Conservation (phyloP, 2,329 filamentous ascomycete species). For the Seiridium unicorne region DNA sequence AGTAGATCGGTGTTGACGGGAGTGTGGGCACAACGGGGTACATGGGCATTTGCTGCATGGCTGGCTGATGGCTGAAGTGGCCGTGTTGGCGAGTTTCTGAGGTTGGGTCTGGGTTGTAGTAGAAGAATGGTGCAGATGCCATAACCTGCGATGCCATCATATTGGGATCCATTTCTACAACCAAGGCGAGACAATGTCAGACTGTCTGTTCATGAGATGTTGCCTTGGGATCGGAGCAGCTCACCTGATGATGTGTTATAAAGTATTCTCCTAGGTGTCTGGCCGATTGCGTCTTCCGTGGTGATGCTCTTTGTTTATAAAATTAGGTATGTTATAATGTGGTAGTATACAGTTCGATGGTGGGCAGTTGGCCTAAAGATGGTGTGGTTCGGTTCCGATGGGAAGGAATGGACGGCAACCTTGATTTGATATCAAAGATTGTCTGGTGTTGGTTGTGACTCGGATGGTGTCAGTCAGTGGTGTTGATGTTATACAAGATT, state of each 20-base stretch:
- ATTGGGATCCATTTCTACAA: slow-evolving; percentile 61
- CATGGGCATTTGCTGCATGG: slow-evolving; percentile 49
- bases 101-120: slow-evolving; percentile 77
- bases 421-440: slow-evolving; percentile 19
- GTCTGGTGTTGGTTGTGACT: slow-evolving; percentile 24
- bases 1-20: slow-evolving; percentile 63
- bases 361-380: slow-evolving; percentile 33
- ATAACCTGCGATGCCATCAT: slow-evolving; percentile 58
- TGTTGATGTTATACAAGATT: slow-evolving; percentile 26
- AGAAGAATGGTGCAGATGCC: slow-evolving; percentile 78
- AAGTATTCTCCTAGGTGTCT: slow-evolving; percentile 18
- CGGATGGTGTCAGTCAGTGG: slow-evolving; percentile 5
- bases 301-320: slow-evolving; percentile 22
- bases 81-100: slow-evolving; percentile 72
- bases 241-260: neutral
- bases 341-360: slow-evolving; percentile 27
- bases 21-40: slow-evolving; percentile 57
- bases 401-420: slow-evolving; percentile 31
- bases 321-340: slow-evolving; percentile 21
- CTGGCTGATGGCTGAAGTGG: slow-evolving; percentile 68
- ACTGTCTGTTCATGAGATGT: too few relatives aligned
- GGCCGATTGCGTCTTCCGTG: slow-evolving; percentile 5
- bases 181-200: neutral
- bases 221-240: neutral
- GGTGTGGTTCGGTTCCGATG: slow-evolving; percentile 29